Evolutionary conservation across 352 stramenopile genomes (phyloP).

Genomic region (Phytophthora vignae): DNA sequence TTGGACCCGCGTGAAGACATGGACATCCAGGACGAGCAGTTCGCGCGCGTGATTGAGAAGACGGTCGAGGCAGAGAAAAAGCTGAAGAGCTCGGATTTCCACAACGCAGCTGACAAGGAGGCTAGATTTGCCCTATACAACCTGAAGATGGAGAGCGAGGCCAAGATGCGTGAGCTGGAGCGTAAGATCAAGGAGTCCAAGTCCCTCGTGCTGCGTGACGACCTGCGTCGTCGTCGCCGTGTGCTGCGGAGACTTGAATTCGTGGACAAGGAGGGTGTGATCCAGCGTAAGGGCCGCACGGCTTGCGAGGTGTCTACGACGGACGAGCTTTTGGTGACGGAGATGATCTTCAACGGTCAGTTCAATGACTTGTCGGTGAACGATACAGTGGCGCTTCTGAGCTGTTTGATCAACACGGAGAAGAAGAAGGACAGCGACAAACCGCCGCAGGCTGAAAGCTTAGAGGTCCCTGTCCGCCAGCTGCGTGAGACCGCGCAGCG

Average conservation of each 20-base stretch:
- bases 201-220: constrained; percentile 96
- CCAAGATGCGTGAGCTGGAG: constrained; percentile 93
- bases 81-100: constrained; percentile 71
- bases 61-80: constrained; percentile 78
- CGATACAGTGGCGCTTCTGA: constrained; percentile 96
- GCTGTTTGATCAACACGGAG: constrained; percentile 97
- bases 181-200: constrained; percentile 96
- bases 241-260: constrained; percentile 97
- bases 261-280: constrained; percentile 95
- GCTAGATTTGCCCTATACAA: constrained; percentile 90
- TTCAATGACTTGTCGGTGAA: constrained; percentile 99
- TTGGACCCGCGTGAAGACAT: constrained; percentile 96
- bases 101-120: constrained; percentile 79
- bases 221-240: constrained; percentile 95
- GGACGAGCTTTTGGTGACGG: constrained; percentile 98
- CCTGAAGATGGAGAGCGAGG: constrained; percentile 92
- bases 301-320: constrained; percentile 99
- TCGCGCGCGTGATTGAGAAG: constrained; percentile 91
- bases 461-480: constrained; percentile 93
- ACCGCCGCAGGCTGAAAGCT: constrained; percentile 72
- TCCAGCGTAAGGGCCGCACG: constrained; percentile 99
- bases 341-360: constrained; percentile 98
- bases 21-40: constrained; percentile 92
- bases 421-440: constrained; percentile 92
- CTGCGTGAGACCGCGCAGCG: constrained; percentile 95